Conservation (phyloP, 2,329 filamentous ascomycete species). For the Aspergillus intermedius region DNA sequence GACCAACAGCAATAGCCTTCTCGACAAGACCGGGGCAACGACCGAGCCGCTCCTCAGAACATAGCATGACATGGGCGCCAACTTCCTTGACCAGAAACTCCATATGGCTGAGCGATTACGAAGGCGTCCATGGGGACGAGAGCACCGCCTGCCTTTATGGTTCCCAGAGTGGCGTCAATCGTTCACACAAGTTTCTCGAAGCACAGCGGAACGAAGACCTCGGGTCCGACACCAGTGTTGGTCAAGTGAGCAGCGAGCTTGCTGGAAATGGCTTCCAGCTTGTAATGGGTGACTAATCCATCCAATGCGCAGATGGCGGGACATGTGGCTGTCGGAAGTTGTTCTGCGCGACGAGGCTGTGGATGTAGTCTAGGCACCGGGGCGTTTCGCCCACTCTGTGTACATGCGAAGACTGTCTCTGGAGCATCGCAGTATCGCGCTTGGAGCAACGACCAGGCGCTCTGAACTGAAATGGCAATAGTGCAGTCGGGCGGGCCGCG, state of each 20-base stretch:
- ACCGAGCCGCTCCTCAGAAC: constrained; percentile 9
- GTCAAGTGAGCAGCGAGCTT: constrained; percentile 7
- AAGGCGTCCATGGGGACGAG: constrained; percentile 1
- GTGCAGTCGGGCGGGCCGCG: constrained; percentile 20
- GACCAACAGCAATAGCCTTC: constrained; percentile 13
- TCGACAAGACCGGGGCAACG: constrained; percentile 13
- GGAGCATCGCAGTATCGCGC: constrained; percentile 31
- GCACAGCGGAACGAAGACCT: constrained; percentile 6
- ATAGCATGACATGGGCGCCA: neutral
- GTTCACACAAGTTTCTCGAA: constrained; percentile 1
- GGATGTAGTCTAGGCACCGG: constrained; percentile 24
- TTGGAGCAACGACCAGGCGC: constrained; percentile 37
- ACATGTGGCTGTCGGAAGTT: constrained; percentile 3
- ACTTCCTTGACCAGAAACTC: neutral
- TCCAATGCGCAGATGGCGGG: constrained; percentile 2
- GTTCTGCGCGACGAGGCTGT: constrained; percentile 5
- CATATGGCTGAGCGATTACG: neutral
- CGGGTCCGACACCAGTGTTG: constrained; percentile 7
- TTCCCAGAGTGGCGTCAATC: neutral
- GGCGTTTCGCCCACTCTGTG: constrained; percentile 38
- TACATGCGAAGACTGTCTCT: constrained; percentile 39
- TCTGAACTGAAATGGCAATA: constrained; percentile 36
- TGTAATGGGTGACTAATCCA: neutral
- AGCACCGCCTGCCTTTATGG: constrained; percentile 3
- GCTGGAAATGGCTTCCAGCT: constrained; percentile 7